Conservation (phyloP, 768 basidiomycete species). For the Kwoniella shandongensis region DNA sequence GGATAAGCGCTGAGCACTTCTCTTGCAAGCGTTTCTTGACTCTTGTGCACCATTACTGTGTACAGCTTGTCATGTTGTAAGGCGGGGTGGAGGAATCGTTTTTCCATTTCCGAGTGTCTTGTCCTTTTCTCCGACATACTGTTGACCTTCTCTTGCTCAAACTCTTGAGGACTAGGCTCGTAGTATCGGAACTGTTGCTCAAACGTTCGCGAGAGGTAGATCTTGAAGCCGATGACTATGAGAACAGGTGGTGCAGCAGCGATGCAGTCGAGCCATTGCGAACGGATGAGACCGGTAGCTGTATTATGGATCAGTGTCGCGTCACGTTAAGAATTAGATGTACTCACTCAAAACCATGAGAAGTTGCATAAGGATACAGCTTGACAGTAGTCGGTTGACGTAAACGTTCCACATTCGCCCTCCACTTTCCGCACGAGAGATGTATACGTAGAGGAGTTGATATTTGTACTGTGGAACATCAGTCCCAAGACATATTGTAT, state of each 20-base stretch:
- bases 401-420: constrained; percentile 94
- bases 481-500: constrained; percentile 53
- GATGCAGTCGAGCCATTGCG: constrained; percentile 66
- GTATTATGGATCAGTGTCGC: neutral
- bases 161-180: constrained; percentile 62
- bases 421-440: constrained; percentile 86
- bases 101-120: constrained; percentile 77
- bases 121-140: constrained; percentile 73
- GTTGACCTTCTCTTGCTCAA: constrained; percentile 64
- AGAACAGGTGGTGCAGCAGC: constrained; percentile 83
- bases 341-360: constrained; percentile 67
- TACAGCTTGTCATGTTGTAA: constrained; percentile 75
- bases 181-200: constrained; percentile 73
- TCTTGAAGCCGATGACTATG: constrained; percentile 76
- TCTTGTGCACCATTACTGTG: constrained; percentile 55
- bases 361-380: constrained; percentile 78
- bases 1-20: constrained; percentile 52
- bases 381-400: constrained; percentile 79
- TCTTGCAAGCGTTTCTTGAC: constrained; percentile 52
- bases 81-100: constrained; percentile 92
- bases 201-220: constrained; percentile 72
- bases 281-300: constrained; percentile 66
- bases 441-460: constrained; percentile 84
- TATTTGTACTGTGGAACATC: constrained; percentile 77
- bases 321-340: constrained; percentile 14